These are phyloP conservation scores for Babesia sp. DNA, from an alignment of 169 alveolate species.

Conservation along the genomic window DNA sequence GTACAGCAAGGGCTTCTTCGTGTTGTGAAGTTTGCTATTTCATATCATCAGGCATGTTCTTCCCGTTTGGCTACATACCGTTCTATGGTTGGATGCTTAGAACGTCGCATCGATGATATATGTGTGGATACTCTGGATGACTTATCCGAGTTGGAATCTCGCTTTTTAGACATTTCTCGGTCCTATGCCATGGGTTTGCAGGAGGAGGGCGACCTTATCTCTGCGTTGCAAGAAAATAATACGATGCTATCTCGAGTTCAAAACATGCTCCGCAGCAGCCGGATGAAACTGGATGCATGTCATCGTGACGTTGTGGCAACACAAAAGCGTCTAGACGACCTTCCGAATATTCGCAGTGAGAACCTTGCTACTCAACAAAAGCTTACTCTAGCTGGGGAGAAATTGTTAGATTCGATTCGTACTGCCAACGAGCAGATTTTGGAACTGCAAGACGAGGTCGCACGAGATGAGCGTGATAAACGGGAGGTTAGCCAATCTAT, in stretches of 20 bases:
- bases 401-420: background rate
- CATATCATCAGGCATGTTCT: constrained; percentile 16
- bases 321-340: constrained; percentile 29
- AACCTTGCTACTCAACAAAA: background rate
- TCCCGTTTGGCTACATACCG: background rate
- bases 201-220: constrained; percentile 14
- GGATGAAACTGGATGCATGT: constrained; percentile 28
- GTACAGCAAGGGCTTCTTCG: constrained; percentile 13
- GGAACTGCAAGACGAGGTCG: constrained; percentile 24
- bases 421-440: constrained; percentile 22
- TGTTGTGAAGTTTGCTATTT: background rate
- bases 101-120: background rate
- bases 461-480: constrained; percentile 18
- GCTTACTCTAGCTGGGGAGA: background rate
- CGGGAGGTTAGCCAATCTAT: constrained; percentile 1
- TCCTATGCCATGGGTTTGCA: constrained; percentile 1
- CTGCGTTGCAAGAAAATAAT: constrained; percentile 18
- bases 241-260: constrained; percentile 7
- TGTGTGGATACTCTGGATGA: background rate
- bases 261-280: constrained; percentile 14
- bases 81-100: constrained; percentile 2
- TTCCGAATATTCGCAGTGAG: constrained; percentile 28
- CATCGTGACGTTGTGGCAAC: constrained; percentile 7
- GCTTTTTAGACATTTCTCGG: background rate
- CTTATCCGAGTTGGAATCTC: constrained; percentile 4